A percentile compares a stretch with the other conserved stretches of the same genome.
Conservation (phyloP, 139 green algal species). For the Bryopsis sp. region DNA sequence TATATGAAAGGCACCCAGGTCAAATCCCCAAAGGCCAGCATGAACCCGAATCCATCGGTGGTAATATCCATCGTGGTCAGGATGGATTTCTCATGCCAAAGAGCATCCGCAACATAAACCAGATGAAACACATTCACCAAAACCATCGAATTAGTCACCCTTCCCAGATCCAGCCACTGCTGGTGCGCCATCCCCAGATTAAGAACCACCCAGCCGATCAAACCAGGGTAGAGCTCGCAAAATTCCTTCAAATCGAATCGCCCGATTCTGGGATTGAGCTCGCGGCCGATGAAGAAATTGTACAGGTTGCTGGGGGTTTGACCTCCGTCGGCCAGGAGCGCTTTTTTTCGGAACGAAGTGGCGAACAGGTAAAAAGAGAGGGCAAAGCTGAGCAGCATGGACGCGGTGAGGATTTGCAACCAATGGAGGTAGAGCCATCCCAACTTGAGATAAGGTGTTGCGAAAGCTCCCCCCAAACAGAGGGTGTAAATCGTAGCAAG, state of each 20-base stretch:
- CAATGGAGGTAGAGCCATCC: conserved; percentile 70
- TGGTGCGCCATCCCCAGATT: conserved; percentile 63
- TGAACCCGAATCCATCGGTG: conserved; percentile 96
- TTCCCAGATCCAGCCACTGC: conserved; percentile 36
- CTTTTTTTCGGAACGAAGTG: conserved; percentile 35
- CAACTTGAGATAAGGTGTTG: conserved; percentile 36
- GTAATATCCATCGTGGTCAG: conserved; percentile 98
- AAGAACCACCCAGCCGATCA: conserved; percentile 53
- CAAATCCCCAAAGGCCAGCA: conserved; percentile 95
- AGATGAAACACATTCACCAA: conserved; percentile 77
- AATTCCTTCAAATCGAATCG: conserved; percentile 91
- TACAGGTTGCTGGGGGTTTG: conserved; percentile 25
- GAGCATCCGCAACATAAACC: conserved; percentile 44
- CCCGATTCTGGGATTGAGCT: conserved; percentile 73
- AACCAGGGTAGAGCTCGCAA: conserved; percentile 81
- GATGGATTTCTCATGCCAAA: conserved; percentile 71
- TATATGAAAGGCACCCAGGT: conserved; percentile 97
- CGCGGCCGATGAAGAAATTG: conserved; percentile 87
- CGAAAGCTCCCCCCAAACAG: conserved; percentile 55
- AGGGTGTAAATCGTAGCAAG: conserved; percentile 42
- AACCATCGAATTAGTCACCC: conserved; percentile 57
- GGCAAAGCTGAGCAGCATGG: conserved; percentile 38
- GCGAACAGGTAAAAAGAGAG: conserved; percentile 59
- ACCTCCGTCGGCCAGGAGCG: conserved; percentile 43
- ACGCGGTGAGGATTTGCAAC: conserved; percentile 61